phyloP scores from a whole-genome alignment of 805 yeast genomes.

The Tetrapisispora taiwanensis region DNA sequence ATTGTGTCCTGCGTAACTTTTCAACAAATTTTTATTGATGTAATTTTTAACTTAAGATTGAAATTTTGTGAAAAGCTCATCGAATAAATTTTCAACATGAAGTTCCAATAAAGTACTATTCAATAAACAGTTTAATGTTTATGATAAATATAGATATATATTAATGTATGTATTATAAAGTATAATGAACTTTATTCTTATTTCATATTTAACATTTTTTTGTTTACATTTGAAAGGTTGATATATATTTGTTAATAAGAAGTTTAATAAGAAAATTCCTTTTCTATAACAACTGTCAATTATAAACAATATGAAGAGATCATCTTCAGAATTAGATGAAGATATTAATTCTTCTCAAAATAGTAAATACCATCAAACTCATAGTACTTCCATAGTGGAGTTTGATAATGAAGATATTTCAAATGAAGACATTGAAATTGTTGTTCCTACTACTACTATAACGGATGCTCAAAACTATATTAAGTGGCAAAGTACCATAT shows the following conservation, averaged over 20 bases:
- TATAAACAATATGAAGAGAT: constrained; percentile 8
- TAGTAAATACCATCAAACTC: background rate
- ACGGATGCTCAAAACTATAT: constrained; percentile 23
- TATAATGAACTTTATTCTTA: too few species aligned
- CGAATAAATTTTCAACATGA: background rate
- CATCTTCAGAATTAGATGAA: constrained; percentile 8
- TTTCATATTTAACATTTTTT: too few species aligned
- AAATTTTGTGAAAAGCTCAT: background rate
- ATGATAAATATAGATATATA: too few species aligned
- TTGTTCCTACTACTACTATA: background rate
- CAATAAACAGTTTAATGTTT: too few species aligned
- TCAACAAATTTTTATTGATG: background rate
- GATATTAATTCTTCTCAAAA: background rate
- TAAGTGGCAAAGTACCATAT: constrained; percentile 74
- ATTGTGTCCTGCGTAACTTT: too few species aligned
- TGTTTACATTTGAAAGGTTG: too few species aligned
- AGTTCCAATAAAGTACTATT: too few species aligned
- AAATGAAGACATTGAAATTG: background rate
- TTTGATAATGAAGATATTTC: background rate
- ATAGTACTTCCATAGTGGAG: background rate
- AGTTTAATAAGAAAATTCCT: too few species aligned
- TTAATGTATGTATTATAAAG: too few species aligned
- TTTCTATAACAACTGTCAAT: too few species aligned
- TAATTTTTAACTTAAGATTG: background rate
- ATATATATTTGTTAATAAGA: too few species aligned